Conservation (phyloP, 2,329 filamentous ascomycete genomes). For the Aspergillus costaricaensis region DNA sequence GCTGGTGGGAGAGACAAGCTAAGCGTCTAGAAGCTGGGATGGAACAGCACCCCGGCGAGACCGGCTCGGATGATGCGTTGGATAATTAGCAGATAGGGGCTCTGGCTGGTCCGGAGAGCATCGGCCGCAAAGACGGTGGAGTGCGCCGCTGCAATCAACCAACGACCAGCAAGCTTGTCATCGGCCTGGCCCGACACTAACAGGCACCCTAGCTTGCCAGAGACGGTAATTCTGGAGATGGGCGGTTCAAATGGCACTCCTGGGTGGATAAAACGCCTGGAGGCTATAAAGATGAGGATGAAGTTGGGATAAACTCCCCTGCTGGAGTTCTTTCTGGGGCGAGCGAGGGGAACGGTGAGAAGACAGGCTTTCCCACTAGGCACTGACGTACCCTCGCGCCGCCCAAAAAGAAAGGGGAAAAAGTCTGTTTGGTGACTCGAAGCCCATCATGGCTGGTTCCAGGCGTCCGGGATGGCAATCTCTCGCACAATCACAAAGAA, state of each 20-base stretch:
- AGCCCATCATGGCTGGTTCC: not conserved
- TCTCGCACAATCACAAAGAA: not conserved
- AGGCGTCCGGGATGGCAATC: not conserved
- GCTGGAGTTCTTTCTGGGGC: not conserved
- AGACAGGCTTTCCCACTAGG: not conserved
- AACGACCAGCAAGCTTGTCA: not conserved
- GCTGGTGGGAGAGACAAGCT: not conserved
- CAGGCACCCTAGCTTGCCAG: not conserved
- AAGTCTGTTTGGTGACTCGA: slow-evolving; percentile 1
- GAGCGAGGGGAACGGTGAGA: not conserved
- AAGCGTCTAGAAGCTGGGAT: slow-evolving; percentile 5
- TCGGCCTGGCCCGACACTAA: slow-evolving; percentile 8
- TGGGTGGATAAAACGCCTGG: not conserved
- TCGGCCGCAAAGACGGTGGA: slow-evolving; percentile 2
- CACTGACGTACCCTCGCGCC: slow-evolving; percentile 1
- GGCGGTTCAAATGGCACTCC: not conserved
- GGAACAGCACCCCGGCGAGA: not conserved
- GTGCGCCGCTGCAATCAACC: slow-evolving; percentile 1
- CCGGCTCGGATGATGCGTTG: not conserved
- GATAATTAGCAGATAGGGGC: slow-evolving; percentile 2
- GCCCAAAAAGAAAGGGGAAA: not conserved
- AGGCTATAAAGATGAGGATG: not conserved
- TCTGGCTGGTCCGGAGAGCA: slow-evolving; percentile 9
- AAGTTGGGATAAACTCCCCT: not conserved
- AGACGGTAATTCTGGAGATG: not conserved